phyloP scores from a whole-genome alignment of 116 monocot species.

The Papilionanthe hybrid region DNA sequence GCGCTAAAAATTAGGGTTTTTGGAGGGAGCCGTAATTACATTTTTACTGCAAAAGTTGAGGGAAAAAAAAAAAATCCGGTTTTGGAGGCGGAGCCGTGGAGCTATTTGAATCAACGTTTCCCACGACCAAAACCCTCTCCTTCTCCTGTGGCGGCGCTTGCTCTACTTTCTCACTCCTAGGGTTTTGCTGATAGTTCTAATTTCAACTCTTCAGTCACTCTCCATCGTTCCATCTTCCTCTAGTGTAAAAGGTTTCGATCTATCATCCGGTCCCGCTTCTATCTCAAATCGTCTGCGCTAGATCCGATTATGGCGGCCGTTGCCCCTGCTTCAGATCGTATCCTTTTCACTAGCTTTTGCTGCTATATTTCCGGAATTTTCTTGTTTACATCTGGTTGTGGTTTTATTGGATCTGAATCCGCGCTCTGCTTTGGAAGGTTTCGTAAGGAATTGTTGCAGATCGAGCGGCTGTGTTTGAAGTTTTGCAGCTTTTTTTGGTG shows the following conservation, averaged over 20 bases:
- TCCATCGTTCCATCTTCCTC: slow-evolving; percentile 8
- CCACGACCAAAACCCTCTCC: slow-evolving; percentile 21
- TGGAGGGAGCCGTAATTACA: neutral
- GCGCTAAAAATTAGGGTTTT: slow-evolving; percentile 2
- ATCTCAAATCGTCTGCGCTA: neutral
- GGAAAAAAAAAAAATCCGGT: neutral
- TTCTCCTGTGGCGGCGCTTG: slow-evolving; percentile 31
- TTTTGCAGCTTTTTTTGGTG: neutral
- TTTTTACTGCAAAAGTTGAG: neutral
- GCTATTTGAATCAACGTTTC: slow-evolving; percentile 56
- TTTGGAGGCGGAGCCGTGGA: slow-evolving; percentile 20
- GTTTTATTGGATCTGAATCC: slow-evolving; percentile 7
- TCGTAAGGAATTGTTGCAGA: neutral
- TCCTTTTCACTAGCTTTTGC: slow-evolving; percentile 6
- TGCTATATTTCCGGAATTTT: neutral
- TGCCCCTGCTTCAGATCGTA: slow-evolving; percentile 52
- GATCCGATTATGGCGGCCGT: slow-evolving; percentile 49
- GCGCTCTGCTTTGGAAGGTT: neutral
- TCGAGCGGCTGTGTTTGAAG: slow-evolving; percentile 5
- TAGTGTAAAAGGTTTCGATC: slow-evolving; percentile 20
- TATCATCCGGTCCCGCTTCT: neutral
- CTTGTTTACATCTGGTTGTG: neutral
- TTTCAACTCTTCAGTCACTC: neutral
- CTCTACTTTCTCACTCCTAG: slow-evolving; percentile 15
- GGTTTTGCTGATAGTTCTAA: slow-evolving; percentile 16